A percentile compares a stretch with the other conserved stretches of the same genome.
Evolutionary conservation across 495 filamentous ascomycete genomes (phyloP).

Genomic region (Penicillium chermesinum): DNA sequence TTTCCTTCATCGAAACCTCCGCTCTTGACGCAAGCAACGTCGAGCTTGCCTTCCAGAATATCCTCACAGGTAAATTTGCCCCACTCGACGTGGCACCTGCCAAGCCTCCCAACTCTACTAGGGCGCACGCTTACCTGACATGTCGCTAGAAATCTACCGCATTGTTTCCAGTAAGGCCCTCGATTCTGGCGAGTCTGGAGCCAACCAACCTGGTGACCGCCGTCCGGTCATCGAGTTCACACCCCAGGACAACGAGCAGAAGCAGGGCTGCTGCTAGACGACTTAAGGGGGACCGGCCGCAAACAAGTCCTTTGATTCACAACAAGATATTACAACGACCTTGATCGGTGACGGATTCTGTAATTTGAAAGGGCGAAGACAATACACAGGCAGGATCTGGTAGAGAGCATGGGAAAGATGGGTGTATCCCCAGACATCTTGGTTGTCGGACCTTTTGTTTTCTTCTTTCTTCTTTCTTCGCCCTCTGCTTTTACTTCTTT

Average conservation of each 20-base stretch:
- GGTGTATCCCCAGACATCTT: constrained; percentile 13
- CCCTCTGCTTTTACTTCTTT: constrained; percentile 14
- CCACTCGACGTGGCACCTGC: not conserved
- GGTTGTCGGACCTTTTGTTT: constrained; percentile 26
- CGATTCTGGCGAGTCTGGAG: constrained; percentile 72
- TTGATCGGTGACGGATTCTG: constrained; percentile 39
- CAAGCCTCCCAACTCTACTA: not conserved
- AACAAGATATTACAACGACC: constrained; percentile 40
- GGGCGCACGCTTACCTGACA: not conserved
- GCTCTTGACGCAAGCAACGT: constrained; percentile 99
- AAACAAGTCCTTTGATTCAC: constrained; percentile 39
- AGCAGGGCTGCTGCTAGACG: constrained; percentile 83
- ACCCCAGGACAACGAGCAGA: constrained; percentile 68
- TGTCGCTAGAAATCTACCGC: constrained; percentile 84
- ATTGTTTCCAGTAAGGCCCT: constrained; percentile 98
- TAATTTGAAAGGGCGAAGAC: constrained; percentile 35
- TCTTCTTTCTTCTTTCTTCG: constrained; percentile 17
- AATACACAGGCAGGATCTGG: constrained; percentile 38
- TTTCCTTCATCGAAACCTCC: constrained; percentile 87
- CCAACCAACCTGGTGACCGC: constrained; percentile 67
- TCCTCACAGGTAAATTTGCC: constrained; percentile 76
- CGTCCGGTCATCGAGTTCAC: constrained; percentile 73
- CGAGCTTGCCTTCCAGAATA: constrained; percentile 99
- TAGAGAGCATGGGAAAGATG: constrained; percentile 27
- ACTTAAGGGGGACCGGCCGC: constrained; percentile 29